These are phyloP conservation scores for Hymenoscyphus scutula DNA, from an alignment of 2,329 filamentous ascomycete species.

Conservation along the genomic window DNA sequence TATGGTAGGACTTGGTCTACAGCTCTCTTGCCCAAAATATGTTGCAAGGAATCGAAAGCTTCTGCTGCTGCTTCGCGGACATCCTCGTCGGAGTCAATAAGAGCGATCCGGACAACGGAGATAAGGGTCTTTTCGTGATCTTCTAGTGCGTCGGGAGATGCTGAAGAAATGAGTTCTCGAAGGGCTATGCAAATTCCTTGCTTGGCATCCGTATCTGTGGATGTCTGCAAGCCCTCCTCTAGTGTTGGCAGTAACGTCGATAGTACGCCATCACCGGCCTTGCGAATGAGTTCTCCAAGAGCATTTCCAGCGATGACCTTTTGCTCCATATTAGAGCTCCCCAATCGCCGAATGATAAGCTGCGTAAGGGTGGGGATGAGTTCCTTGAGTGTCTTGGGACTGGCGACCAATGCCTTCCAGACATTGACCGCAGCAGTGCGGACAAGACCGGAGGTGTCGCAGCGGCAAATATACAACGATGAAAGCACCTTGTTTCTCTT, in stretches of 20 bases:
- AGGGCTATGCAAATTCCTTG: conserved; percentile 97
- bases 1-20: conserved; percentile 94
- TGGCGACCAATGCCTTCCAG: conserved; percentile 95
- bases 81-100: conserved; percentile 85
- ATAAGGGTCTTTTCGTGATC: conserved; percentile 95
- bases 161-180: conserved; percentile 87
- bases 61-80: conserved; percentile 95
- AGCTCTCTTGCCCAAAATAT: conserved; percentile 88
- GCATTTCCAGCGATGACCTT: conserved; percentile 98
- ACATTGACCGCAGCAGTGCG: conserved; percentile 86
- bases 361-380: conserved; percentile 92
- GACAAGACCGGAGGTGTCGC: conserved; percentile 90
- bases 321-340: conserved; percentile 96
- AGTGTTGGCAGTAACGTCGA: conserved; percentile 85
- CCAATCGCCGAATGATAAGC: conserved; percentile 88
- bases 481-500: conserved; percentile 96
- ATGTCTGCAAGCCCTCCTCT: conserved; percentile 83
- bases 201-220: conserved; percentile 87
- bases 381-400: conserved; percentile 89
- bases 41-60: conserved; percentile 92
- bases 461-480: conserved; percentile 95
- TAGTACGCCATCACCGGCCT: conserved; percentile 91
- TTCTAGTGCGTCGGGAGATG: conserved; percentile 82
- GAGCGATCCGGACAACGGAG: conserved; percentile 85
- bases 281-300: conserved; percentile 92